Base-by-base conservation (phyloP, 139 green algal species). In the Coccomyxa sp. region DNA sequence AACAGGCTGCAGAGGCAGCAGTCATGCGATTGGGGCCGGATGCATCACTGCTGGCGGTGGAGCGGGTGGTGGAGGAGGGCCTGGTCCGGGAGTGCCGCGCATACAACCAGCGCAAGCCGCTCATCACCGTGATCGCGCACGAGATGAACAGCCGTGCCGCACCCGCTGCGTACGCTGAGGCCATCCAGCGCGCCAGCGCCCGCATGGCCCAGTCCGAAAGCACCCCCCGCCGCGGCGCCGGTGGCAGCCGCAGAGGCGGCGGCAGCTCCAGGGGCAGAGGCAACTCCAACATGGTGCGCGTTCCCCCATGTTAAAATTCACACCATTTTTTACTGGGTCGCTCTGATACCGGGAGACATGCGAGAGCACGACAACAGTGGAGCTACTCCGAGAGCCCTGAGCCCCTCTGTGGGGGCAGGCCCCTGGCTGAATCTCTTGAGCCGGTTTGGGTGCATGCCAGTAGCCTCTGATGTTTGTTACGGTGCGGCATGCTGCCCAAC, bases 41-140 rank as follows among this genome's bases (percentile, higher is more conserved):
- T 63, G 82, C 91, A 15, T 88, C 84, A 13, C 87, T 97, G 38
- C 58, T 82, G 0, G 88, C 88, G 17, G 91, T 99, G 58, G 96
- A 99, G 91, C 82, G 90, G 0, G 57, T 87, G 18, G 91, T 98
- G 32, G 87, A 88, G 0, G 87, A 95, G 10, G 83, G 87, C 0
- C 68, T 97, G n/a, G 63, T 88, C 28, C 90, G 89, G 25, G 88
- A 82, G 23, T 92, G 90, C 77, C 87, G 87, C 58, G 82, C 84
- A 21, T 98, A 95, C 92, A 98, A 97, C 92, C 86, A 91, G 82
- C 89, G 91, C 30, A 80, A 85, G 13, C 96, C 96, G 71, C 71
- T 51, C 27, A 38, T 77, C 27, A 77, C n/a, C 21, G 71, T 77
- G 14, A 77, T 77, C 21, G 71, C n/a, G 71, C 71, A 77, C 71